Evolutionary conservation across 345 rosid species (phyloP).

Genomic region (Salix suchowensis): DNA sequence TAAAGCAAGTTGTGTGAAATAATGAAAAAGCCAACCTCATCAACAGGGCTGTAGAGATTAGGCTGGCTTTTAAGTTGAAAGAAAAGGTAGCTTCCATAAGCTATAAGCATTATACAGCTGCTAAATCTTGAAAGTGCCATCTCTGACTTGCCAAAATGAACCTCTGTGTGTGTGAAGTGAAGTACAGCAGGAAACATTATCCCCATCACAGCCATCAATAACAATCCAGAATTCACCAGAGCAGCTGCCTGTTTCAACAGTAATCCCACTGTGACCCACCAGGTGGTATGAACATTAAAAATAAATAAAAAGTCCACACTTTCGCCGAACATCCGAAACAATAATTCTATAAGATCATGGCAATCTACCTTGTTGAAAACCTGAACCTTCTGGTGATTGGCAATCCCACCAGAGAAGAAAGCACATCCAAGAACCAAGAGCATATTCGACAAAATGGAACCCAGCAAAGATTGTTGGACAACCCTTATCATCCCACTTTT

Average conservation of each 20-base stretch:
- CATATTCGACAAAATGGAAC: constrained; percentile 85
- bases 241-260: constrained; percentile 53
- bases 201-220: constrained; percentile 92
- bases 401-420: constrained; percentile 74
- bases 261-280: background rate
- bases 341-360: background rate
- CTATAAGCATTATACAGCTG: constrained; percentile 81
- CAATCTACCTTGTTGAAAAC: constrained; percentile 58
- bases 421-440: constrained; percentile 88
- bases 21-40: constrained; percentile 42
- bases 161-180: constrained; percentile 72
- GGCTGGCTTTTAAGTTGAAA: constrained; percentile 62
- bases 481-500: constrained; percentile 72
- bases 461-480: constrained; percentile 72
- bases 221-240: constrained; percentile 67
- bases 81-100: constrained; percentile 70
- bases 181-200: constrained; percentile 81
- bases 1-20: background rate
- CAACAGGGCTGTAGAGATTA: constrained; percentile 37
- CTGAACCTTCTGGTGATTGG: constrained; percentile 52
- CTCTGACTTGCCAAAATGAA: constrained; percentile 69
- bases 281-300: constrained; percentile 5
- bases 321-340: background rate
- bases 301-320: background rate
- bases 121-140: constrained; percentile 85